Base-by-base conservation (phyloP, 2,329 filamentous ascomycete genomes). In the Sporothrix dimorphospora region DNA sequence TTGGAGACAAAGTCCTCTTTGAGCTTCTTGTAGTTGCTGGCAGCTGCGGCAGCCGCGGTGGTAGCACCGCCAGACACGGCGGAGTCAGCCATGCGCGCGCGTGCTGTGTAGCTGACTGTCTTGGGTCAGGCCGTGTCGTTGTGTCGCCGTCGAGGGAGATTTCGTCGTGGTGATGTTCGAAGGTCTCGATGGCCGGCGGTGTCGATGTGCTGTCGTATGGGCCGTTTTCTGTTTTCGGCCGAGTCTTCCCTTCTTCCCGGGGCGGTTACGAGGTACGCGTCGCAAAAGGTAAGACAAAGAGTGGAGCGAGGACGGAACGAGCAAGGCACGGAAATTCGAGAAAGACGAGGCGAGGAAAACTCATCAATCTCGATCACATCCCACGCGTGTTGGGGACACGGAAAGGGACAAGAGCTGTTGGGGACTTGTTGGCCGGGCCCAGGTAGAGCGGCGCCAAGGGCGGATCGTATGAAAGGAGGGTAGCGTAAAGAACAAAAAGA, bases 1-100 rank as follows among this genome's bases (percentile, higher is more conserved):
- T 94, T 93, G 71, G 95, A 97, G 78, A 99, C 96, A 81, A 97
- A 97, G 79, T 94, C 94, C 85, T 97, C 94, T 84, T 99, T 99
- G 76, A 92, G 87, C 78, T 92, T 89, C 83, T 98, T 99, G 85
- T 98, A 97, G 82, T 87, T 91, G 72, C 81, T 81, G 63, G 83
- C 77, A 79, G 81, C 69, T 2, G 72, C 75, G 1, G 71, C 72
- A 5, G 71, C 67, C 69, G 73, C 72, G 3, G 71, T 71, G 3
- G 61, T 34, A 24, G 42, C 27, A 34, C 27, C 65, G 30, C 51
- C 67, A 7, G 65, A 21, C 30, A 70, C 38, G 6, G 68, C 40
- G 4, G 69, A 63, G 71, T 75, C 71, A 30, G 67, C 71, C 71
- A 73, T 73, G 40, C 7, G 21, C 47, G 42, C 38, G 69, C 59